Base-by-base conservation (phyloP, 2,329 filamentous ascomycete species). In the Neoascochyta sp. region DNA sequence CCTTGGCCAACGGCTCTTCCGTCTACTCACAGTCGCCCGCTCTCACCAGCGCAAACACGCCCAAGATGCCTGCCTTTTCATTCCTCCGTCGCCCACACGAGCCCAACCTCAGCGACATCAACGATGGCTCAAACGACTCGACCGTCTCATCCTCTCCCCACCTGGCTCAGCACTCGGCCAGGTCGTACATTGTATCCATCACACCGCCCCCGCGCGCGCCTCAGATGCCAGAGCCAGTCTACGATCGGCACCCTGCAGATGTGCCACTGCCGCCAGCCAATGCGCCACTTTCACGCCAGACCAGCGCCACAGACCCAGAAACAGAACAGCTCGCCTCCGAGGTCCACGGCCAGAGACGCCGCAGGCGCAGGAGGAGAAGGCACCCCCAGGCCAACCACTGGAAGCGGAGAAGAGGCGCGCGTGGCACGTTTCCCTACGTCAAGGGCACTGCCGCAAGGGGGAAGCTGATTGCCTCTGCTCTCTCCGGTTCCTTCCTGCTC, bases 401-500 rank as follows among this genome's bases (percentile, higher is more conserved):
- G 57, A 52, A 54, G 12, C 58, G 59, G 1, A 33, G 50, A 9
- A 35, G 42, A 22, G 18, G 43, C 9, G 46, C 52, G 17, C 36
- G 39, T 14, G 40, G 41, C 9, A 34, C 39, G 9, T 39, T 43
- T 3, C 36, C 41, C 3, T 54, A 50, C 16, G 40, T 53, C 2
- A 41, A 40, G 6, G 55, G 48, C 20, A 34, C 47, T 11, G 54
- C 57, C 13, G 52, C 58, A 7, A 41, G 58, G 7, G 48, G 53
- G 2, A 63, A 63, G 32, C 39, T 52, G 27, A 40, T 53, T 9
- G 51, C 54, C 5, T 81, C 76, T 51, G 69, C 83, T 14, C 71
- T 85, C 5, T 83, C 83, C 5, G 83, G 81, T 1, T 39, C 74
- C 5, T 76, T 86, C 33, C 60, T 86, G 7, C 55, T 74, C 4